Evolutionary conservation across 192 early-diverging fungal genomes (phyloP), one percentile per base, ranked within the genome.

Genomic region (Coemansia sp.): DNA sequence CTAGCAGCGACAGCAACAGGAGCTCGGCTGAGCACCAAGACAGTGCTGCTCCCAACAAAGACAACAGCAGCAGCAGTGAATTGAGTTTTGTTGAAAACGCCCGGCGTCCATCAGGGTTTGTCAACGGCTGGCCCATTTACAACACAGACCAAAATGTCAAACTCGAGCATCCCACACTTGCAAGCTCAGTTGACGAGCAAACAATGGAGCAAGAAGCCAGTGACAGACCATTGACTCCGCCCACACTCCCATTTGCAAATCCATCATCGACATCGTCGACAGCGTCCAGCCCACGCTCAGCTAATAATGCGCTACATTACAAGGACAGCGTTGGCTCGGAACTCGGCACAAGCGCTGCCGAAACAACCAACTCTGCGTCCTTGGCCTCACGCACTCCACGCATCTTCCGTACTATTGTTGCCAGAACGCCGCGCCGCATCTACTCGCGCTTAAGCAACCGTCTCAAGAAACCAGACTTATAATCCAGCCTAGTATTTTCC

Each of bases 101-200:
- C 19, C 50, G 61, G 25, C 63, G 62, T 14, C 73, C 62, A n/a
- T 63, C 66, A 0, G 61, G 59, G 5, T 75, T 56, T n/a, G 41
- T 75, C 19, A 75, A 75, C 52, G 73, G 73, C 11, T 75, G 73
- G 73, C 67, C 73, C 12, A 43, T 75, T 15, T 69, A 75, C 59
- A 67, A 57, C 17, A 15, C 62, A 47, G 59, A 67, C 27, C 41
- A 9, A 12, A 45, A n/a, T 19, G 39, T 5, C 29, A 51, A 17
- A 12, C 5, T 22, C 59, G 21, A 49, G 11, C 51, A 27, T 11
- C 24, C 54, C 1, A 17, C 21, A 7, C 12, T 14, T n/a, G 29
- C 45, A 41, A 60, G 1, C n/a, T 15, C 59, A 19, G 7, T 17
- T 0, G 19, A 21, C 19, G 48, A 57, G 6, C 56, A 32, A 17